Evolutionary conservation across 768 basidiomycete species (phyloP).

Genomic region (Calocera cornea): DNA sequence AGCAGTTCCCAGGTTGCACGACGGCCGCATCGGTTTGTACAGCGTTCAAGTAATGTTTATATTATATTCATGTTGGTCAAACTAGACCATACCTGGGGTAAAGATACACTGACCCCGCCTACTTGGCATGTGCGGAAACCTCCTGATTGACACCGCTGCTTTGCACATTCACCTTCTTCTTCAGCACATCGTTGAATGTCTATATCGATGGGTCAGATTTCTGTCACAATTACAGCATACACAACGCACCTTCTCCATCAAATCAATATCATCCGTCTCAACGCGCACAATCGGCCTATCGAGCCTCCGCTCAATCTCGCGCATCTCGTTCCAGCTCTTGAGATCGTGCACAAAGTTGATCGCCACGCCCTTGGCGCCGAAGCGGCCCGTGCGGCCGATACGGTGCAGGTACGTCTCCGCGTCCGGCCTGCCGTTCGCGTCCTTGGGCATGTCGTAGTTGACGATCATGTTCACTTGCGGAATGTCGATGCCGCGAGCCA

Average conservation of each 20-base stretch:
- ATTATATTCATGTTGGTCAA: neutral
- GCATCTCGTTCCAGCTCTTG: conserved; percentile 77
- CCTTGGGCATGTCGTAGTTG: conserved; percentile 88
- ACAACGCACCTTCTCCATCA: conserved; percentile 73
- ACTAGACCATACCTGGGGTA: neutral
- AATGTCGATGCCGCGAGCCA: conserved; percentile 96
- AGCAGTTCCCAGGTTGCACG: too few species aligned
- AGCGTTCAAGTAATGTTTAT: neutral
- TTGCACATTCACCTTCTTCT: neutral
- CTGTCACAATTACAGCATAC: neutral
- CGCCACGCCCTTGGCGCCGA: conserved; percentile 91
- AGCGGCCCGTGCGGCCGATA: conserved; percentile 95
- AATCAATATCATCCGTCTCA: conserved; percentile 78
- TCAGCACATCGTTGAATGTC: conserved; percentile 1
- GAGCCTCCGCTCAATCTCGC: conserved; percentile 69
- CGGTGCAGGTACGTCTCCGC: conserved; percentile 96
- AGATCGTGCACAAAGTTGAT: conserved; percentile 95
- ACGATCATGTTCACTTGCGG: conserved; percentile 99
- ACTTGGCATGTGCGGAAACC: neutral
- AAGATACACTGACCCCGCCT: neutral
- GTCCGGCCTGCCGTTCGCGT: conserved; percentile 71
- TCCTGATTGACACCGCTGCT: neutral
- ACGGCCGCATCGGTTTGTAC: too few species aligned
- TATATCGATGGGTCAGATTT: neutral
- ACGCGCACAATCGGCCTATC: conserved; percentile 71